phyloP scores from a whole-genome alignment of 2,329 filamentous ascomycete genomes.

The Claviceps lovelessii region DNA sequence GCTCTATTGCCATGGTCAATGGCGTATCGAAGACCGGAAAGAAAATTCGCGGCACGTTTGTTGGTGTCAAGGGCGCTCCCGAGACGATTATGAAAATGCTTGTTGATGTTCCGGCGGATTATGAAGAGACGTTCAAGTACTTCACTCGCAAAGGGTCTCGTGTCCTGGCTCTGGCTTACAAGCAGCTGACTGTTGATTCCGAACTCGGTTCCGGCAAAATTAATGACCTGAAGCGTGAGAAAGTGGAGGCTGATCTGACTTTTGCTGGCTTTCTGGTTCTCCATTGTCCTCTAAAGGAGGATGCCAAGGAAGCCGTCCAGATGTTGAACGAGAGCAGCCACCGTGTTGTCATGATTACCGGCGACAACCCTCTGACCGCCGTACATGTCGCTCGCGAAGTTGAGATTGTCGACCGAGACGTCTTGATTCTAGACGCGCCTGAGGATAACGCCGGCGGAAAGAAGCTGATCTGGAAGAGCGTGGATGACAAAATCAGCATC shows the following conservation, averaged over 20 bases:
- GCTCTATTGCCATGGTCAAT: conserved; percentile 74
- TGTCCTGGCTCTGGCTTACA: conserved; percentile 87
- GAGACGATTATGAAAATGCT: conserved; percentile 96
- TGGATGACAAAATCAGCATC: conserved; percentile 79
- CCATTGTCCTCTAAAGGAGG: conserved; percentile 90
- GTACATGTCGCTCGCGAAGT: conserved; percentile 91
- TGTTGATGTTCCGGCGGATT: conserved; percentile 64
- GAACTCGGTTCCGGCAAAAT: conserved; percentile 75
- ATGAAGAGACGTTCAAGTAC: conserved; percentile 97
- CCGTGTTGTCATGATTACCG: conserved; percentile 97
- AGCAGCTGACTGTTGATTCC: conserved; percentile 67
- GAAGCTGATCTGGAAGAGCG: conserved; percentile 82
- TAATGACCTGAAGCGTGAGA: conserved; percentile 87
- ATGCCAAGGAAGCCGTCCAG: conserved; percentile 81
- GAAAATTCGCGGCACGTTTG: conserved; percentile 75
- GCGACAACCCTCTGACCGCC: conserved; percentile 92
- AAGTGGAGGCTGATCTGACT: conserved; percentile 67
- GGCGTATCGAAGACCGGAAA: conserved; percentile 58
- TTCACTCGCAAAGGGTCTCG: conserved; percentile 92
- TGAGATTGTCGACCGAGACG: conserved; percentile 92
- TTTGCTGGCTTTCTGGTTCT: conserved; percentile 95
- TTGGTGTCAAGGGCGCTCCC: conserved; percentile 89
- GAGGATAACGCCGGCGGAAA: conserved; percentile 73
- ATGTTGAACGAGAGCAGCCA: conserved; percentile 99
- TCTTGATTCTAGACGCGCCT: conserved; percentile 86